Evolutionary conservation across 768 basidiomycete genomes (phyloP).

Genomic region (Auriscalpium orientale): DNA sequence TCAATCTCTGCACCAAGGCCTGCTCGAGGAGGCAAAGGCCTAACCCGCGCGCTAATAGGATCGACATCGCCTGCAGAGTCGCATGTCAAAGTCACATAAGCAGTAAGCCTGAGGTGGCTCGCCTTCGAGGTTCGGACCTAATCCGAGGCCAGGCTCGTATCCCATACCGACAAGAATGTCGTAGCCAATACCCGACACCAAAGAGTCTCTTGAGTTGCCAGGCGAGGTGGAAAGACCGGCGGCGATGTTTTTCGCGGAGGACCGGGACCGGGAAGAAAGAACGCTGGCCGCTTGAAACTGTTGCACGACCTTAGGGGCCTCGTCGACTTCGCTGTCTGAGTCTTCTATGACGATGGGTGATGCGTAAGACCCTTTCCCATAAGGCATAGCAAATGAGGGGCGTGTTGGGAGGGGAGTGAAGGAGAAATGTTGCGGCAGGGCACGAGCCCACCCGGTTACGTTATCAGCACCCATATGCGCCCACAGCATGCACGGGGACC

Average conservation of each 20-base stretch:
- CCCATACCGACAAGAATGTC: slow-evolving; percentile 14
- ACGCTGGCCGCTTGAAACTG: neutral
- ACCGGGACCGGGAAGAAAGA: neutral
- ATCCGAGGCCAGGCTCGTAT: slow-evolving; percentile 11
- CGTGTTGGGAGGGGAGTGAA: too few species aligned
- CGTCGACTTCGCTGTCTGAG: slow-evolving; percentile 5
- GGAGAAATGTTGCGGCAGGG: too few species aligned
- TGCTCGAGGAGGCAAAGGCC: too few species aligned
- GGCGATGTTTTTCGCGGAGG: neutral
- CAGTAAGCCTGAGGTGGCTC: neutral
- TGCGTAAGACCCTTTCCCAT: slow-evolving; percentile 8
- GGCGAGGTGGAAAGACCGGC: too few species aligned
- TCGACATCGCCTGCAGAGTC: too few species aligned
- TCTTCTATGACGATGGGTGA: slow-evolving; percentile 16
- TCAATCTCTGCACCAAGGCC: too few species aligned
- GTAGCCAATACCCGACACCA: slow-evolving; percentile 3
- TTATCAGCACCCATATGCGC: too few species aligned
- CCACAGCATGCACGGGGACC: too few species aligned
- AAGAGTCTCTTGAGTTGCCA: too few species aligned
- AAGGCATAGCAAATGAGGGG: slow-evolving; percentile 1
- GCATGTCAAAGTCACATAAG: too few species aligned
- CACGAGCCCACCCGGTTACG: too few species aligned
- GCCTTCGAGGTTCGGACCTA: slow-evolving; percentile 15
- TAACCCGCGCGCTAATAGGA: too few species aligned
- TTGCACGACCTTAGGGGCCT: neutral